Conservation (phyloP, 2,329 filamentous ascomycete species). For the Xylariomycetidae sp. region DNA sequence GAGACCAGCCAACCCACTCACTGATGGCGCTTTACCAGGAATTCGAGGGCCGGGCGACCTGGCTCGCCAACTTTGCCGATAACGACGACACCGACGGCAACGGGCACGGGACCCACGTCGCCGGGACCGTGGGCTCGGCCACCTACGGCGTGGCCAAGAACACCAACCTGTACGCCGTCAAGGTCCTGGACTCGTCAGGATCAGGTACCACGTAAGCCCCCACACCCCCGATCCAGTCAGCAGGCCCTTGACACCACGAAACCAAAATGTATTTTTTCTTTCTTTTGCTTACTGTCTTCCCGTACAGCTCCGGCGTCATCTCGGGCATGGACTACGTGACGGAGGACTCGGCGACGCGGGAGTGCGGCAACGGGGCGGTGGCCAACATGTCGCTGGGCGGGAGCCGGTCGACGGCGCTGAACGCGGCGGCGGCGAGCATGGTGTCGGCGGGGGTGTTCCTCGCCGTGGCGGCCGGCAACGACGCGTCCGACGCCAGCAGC, state of each 20-base stretch:
- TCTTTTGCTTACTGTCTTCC: not conserved
- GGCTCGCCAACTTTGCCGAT: slow-evolving; percentile 7
- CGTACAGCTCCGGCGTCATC: slow-evolving; percentile 22
- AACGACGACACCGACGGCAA: slow-evolving; percentile 21
- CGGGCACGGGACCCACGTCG: slow-evolving; percentile 35
- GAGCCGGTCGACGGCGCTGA: not conserved
- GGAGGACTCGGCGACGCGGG: slow-evolving; percentile 7
- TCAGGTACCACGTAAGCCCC: too few species aligned
- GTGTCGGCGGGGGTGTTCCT: slow-evolving; percentile 11
- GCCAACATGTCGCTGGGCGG: slow-evolving; percentile 25
- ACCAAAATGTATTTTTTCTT: slow-evolving; percentile 18
- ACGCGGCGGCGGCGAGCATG: slow-evolving; percentile 7
- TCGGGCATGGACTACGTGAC: slow-evolving; percentile 27
- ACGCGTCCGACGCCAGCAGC: slow-evolving; percentile 12
- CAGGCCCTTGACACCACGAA: slow-evolving; percentile 15
- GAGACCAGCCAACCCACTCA: too few species aligned
- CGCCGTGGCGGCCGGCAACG: slow-evolving; percentile 17
- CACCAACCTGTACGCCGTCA: slow-evolving; percentile 12
- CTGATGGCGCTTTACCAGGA: too few species aligned
- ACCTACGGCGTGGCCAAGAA: slow-evolving; percentile 18
- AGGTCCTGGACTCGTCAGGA: slow-evolving; percentile 10
- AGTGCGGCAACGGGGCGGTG: slow-evolving; percentile 17
- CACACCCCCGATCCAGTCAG: too few species aligned
- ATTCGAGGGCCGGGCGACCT: slow-evolving; percentile 22
- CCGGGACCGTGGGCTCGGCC: slow-evolving; percentile 10